Evolutionary conservation across 2,329 filamentous ascomycete species (phyloP).

Genomic region (Alternaria dauci): DNA sequence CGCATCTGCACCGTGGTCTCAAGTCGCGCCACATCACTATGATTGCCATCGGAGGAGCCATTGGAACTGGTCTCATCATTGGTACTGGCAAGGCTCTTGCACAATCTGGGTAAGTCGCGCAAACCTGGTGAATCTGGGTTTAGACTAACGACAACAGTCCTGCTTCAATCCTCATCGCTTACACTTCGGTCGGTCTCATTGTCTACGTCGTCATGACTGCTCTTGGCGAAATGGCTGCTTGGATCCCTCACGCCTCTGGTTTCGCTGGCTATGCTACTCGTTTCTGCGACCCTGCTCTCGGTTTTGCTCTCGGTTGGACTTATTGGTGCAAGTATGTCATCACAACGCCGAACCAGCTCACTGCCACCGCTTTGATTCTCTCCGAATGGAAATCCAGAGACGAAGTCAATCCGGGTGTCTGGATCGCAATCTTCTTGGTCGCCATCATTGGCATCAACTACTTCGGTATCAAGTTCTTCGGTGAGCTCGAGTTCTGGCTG

Average conservation of each 20-base stretch:
- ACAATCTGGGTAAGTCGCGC: slow-evolving; percentile 52
- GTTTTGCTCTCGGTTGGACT: slow-evolving; percentile 71
- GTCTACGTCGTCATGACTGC: slow-evolving; percentile 84
- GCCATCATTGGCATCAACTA: slow-evolving; percentile 57
- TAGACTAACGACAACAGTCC: slow-evolving; percentile 56
- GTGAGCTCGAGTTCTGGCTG: slow-evolving; percentile 61
- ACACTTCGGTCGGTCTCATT: slow-evolving; percentile 72
- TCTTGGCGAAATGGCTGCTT: slow-evolving; percentile 85
- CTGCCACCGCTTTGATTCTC: slow-evolving; percentile 79
- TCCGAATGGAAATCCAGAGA: slow-evolving; percentile 76
- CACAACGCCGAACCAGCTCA: slow-evolving; percentile 83
- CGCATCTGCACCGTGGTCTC: slow-evolving; percentile 61
- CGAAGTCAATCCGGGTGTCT: slow-evolving; percentile 78
- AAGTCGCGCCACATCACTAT: slow-evolving; percentile 66
- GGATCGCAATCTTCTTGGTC: slow-evolving; percentile 68
- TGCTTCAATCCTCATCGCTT: slow-evolving; percentile 75
- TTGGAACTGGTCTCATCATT: slow-evolving; percentile 77
- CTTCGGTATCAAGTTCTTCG: slow-evolving; percentile 66
- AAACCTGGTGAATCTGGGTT: background rate
- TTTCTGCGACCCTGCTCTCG: slow-evolving; percentile 81
- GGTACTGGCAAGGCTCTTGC: slow-evolving; percentile 64
- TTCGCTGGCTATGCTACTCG: slow-evolving; percentile 83
- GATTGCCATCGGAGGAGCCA: slow-evolving; percentile 78
- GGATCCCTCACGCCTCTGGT: slow-evolving; percentile 78
- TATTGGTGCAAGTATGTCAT: slow-evolving; percentile 81